phyloP scores from a whole-genome alignment of 1,284 basidiomycete species.

The Cryptococcus neoformans region DNA sequence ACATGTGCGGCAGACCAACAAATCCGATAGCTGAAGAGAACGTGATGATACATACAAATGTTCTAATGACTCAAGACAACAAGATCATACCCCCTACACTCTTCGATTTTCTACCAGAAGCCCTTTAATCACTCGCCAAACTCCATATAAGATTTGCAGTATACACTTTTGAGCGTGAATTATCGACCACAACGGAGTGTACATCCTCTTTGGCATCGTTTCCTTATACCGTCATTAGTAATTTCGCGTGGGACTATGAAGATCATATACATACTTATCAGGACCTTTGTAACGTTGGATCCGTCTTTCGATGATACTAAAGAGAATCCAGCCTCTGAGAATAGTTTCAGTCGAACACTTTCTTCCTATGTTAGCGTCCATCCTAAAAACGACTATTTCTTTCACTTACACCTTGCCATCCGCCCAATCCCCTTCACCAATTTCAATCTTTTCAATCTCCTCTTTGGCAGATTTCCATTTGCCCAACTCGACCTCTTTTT shows the following conservation, averaged over 20 bases:
- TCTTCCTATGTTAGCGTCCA: neutral
- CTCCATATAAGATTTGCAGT: constrained; percentile 43
- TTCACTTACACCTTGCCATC: constrained; percentile 34
- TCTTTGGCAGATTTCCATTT: constrained; percentile 30
- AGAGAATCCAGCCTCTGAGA: constrained; percentile 36
- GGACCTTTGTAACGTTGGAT: constrained; percentile 20
- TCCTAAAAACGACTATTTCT: neutral
- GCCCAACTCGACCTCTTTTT: constrained; percentile 39
- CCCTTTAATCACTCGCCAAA: constrained; percentile 30
- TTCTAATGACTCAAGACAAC: neutral
- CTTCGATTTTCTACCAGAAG: neutral
- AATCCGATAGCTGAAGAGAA: neutral
- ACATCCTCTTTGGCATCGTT: constrained; percentile 42
- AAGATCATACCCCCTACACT: neutral
- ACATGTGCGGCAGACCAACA: no score
- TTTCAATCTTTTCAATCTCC: constrained; percentile 27
- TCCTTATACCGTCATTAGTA: constrained; percentile 19
- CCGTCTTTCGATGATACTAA: constrained; percentile 21
- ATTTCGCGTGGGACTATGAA: neutral
- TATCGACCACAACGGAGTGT: constrained; percentile 30
- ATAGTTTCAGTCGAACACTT: constrained; percentile 38
- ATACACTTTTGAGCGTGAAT: constrained; percentile 27
- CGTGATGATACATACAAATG: neutral
- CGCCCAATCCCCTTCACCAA: constrained; percentile 30
- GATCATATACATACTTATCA: constrained; percentile 31